Conservation (phyloP, 805 yeast species). For the Grigorovia jiainica region DNA sequence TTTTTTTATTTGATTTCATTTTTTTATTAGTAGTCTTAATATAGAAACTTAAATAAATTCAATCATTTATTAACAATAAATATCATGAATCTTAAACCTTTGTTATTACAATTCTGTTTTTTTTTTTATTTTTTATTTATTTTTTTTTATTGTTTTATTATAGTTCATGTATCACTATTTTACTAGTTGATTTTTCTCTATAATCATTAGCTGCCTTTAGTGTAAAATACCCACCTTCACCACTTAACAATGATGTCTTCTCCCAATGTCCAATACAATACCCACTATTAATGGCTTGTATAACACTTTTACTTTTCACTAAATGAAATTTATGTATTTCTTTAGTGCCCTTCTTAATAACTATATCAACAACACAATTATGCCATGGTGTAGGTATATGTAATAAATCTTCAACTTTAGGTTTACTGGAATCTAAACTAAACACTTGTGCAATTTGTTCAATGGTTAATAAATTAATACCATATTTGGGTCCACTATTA, state of each 20-base stretch:
- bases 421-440: constrained; percentile 32
- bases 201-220: no score
- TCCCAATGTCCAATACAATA: constrained; percentile 30
- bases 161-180: no score
- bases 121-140: no score
- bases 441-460: no score
- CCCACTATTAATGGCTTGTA: constrained; percentile 30
- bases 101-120: no score
- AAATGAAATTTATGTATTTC: constrained; percentile 26
- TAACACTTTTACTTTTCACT: constrained; percentile 30
- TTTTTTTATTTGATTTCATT: no score
- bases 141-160: no score
- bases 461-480: constrained; percentile 39
- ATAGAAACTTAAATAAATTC: no score
- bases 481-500: constrained; percentile 52
- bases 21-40: no score
- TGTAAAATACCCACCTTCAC: constrained; percentile 30
- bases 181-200: constrained; percentile 5
- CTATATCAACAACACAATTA: constrained; percentile 36
- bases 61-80: no score
- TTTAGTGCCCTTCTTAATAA: constrained; percentile 3
- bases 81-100: no score
- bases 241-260: constrained; percentile 23
- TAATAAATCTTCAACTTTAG: constrained; percentile 40
- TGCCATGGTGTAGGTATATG: constrained; percentile 67